phyloP scores from a whole-genome alignment of 2,329 filamentous ascomycete species.

The Colletotrichum sp. region DNA sequence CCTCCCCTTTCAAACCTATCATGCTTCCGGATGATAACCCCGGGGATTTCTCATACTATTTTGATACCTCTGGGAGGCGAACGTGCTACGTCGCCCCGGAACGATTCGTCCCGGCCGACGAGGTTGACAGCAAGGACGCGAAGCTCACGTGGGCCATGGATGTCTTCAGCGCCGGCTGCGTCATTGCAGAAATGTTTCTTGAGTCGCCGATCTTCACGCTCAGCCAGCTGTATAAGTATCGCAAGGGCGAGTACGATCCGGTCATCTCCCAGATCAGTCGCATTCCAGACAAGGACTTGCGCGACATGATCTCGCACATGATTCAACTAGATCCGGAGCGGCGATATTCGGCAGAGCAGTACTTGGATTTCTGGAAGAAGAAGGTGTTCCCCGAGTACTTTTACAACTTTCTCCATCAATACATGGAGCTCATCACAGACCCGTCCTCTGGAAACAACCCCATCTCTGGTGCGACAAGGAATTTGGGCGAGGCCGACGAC shows the following conservation, averaged over 20 bases:
- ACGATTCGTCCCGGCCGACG: conserved; percentile 78
- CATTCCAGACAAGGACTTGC: conserved; percentile 85
- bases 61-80: conserved; percentile 87
- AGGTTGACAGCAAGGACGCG: conserved; percentile 64
- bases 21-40: conserved; percentile 96
- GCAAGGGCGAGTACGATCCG: conserved; percentile 90
- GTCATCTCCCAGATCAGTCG: conserved; percentile 79
- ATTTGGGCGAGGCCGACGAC: conserved; percentile 87
- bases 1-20: conserved; percentile 91
- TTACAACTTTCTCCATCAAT: conserved; percentile 95
- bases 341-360: conserved; percentile 91
- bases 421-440: conserved; percentile 96
- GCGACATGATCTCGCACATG: conserved; percentile 93
- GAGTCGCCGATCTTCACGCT: conserved; percentile 98
- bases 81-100: conserved; percentile 97
- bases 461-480: conserved; percentile 70
- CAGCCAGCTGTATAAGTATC: conserved; percentile 93
- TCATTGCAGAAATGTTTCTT: conserved; percentile 94
- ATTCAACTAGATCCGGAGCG: conserved; percentile 92
- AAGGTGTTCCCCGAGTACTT: conserved; percentile 97
- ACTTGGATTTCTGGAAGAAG: conserved; percentile 84
- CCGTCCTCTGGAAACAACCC: conserved; percentile 79
- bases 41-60: conserved; percentile 97
- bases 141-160: conserved; percentile 93
- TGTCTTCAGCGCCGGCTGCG: conserved; percentile 94